phyloP scores from a whole-genome alignment of 2,329 filamentous ascomycete species.

The Alternaria sp. region DNA sequence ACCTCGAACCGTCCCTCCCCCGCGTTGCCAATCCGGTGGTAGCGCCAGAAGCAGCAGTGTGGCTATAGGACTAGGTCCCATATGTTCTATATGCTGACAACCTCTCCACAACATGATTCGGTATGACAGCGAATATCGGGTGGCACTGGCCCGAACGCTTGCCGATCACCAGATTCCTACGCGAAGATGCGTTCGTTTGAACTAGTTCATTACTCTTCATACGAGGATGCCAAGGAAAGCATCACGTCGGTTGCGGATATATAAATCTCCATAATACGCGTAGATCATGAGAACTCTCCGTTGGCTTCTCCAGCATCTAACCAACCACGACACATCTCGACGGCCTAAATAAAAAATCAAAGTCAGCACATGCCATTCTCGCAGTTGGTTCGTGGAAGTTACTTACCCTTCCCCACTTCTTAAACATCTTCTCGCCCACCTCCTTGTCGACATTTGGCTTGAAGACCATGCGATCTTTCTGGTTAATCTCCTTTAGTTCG shows the following conservation, averaged over 20 bases:
- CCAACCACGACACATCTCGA: conserved; percentile 82
- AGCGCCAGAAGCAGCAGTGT: conserved; percentile 1
- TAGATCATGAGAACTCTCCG: conserved; percentile 40
- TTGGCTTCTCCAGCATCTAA: conserved; percentile 55
- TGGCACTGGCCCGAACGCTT: conserved; percentile 5
- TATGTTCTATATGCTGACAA: neutral
- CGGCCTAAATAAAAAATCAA: conserved; percentile 56
- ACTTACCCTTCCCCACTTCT: conserved; percentile 69
- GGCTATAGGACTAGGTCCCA: neutral
- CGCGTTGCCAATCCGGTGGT: neutral
- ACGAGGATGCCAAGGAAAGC: conserved; percentile 12
- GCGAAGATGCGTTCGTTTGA: neutral
- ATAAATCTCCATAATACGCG: conserved; percentile 33
- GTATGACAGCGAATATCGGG: neutral
- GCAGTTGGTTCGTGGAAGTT: neutral
- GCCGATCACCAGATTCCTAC: neutral
- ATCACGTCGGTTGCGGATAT: conserved; percentile 33
- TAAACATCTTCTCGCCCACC: conserved; percentile 70
- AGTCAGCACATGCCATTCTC: conserved; percentile 13
- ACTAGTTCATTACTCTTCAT: conserved; percentile 3
- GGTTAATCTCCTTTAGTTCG: conserved; percentile 77
- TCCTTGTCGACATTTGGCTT: conserved; percentile 68
- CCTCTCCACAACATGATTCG: neutral
- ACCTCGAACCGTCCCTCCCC: conserved; percentile 1
- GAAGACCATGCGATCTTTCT: conserved; percentile 73